phyloP scores from a whole-genome alignment of 441 rosid species.

The Cnidoscolus chayamansa region DNA sequence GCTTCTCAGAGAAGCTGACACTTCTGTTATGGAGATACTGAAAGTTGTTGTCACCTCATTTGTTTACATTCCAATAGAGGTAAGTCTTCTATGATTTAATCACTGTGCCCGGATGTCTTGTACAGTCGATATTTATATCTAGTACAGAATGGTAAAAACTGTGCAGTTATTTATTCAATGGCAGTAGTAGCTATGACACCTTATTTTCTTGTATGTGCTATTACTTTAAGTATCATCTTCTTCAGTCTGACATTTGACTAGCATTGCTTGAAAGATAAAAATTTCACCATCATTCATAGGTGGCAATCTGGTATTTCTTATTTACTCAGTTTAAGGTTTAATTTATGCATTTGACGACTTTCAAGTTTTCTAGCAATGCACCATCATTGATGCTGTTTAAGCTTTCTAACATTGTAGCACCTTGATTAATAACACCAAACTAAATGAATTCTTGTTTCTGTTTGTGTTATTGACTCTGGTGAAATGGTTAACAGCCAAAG shows the following conservation, averaged over 20 bases:
- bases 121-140: neutral
- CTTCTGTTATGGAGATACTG: constrained; percentile 84
- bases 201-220: constrained; percentile 2
- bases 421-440: neutral
- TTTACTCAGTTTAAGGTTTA: neutral
- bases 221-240: constrained; percentile 6
- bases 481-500: neutral
- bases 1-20: constrained; percentile 81
- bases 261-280: constrained; percentile 8
- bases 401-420: neutral
- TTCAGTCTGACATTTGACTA: constrained; percentile 14
- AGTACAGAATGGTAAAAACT: neutral
- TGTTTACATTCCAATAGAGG: constrained; percentile 81
- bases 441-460: neutral
- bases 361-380: neutral
- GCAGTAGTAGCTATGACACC: neutral
- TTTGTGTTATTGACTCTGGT: neutral
- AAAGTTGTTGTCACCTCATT: constrained; percentile 76
- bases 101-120: constrained; percentile 22
- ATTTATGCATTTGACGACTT: constrained; percentile 4
- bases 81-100: constrained; percentile 35
- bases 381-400: neutral
- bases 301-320: neutral
- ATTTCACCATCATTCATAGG: neutral
- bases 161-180: neutral